Evolutionary conservation across 176 grass and related monocot genomes (phyloP), one percentile per base, ranked within the genome.

Genomic region (Coix lacrymajobi): DNA sequence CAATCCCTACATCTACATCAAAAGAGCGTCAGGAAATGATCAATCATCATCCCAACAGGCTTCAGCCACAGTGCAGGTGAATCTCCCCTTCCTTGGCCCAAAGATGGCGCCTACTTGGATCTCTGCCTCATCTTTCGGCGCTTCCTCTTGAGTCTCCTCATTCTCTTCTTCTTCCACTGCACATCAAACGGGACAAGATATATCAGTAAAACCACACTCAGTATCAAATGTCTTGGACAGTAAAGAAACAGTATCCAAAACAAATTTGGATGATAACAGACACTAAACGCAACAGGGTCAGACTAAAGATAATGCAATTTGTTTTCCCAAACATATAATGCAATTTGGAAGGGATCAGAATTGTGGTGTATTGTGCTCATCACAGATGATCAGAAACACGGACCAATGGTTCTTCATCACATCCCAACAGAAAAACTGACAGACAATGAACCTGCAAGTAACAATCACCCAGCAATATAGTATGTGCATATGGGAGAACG

Each of bases 111-210:
- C 85, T 95, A 92, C 85, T 92, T 95, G 7, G 90, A 92, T 86
- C 90, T 87, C 85, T 95, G 90, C 83, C 93, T 91, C 90, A 93
- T 96, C 88, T 93, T 96, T 87, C 90, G 84, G 63, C 93, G 90
- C 90, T 96, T 96, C 88, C 90, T 91, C 90, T 96, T 96, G 44
- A 91, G 91, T 65, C 93, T 84, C 90, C 90, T 93, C 93, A 96
- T 96, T 46, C 90, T 88, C 93, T 96, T 96, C 86, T 96, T 92
- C 93, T 96, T 96, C 93, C 90, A 96, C 93, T 96, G 81, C 20
- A 77, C 0, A 71, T 54, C 4, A 15, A 66, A 31, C 17, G 43
- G 4, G 13, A 11, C 44, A 46, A 15, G 2, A 33, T 24, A 3
- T 0, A 51, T 67, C 20, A 67, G 41, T 57, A 11, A 22, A 2